phyloP scores from a whole-genome alignment of 257 asterid species.

The Parsonsia alboflavescens region DNA sequence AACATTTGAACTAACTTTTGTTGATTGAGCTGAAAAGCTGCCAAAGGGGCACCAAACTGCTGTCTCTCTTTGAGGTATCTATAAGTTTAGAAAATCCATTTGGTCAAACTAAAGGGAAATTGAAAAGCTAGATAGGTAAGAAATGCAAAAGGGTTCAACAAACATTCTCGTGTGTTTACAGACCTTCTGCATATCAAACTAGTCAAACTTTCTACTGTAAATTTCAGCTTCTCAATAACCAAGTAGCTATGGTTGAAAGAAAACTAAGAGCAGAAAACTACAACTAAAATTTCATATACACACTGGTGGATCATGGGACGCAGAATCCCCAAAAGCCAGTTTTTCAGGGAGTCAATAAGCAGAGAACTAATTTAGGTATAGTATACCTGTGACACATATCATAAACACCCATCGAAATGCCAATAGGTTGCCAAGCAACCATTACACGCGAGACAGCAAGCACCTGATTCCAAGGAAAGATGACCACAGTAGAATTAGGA shows the following conservation, averaged over 20 bases:
- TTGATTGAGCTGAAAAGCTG: conserved; percentile 93
- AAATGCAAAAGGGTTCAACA: neutral
- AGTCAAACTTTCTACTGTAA: neutral
- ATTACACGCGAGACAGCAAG: conserved; percentile 93
- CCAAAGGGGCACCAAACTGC: conserved; percentile 95
- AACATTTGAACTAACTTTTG: conserved; percentile 86
- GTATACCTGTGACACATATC: conserved; percentile 93
- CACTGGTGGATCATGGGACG: neutral
- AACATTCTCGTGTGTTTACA: neutral
- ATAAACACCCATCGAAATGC: conserved; percentile 95
- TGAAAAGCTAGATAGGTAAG: conserved; percentile 1
- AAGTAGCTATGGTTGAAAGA: neutral
- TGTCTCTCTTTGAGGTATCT: conserved; percentile 96
- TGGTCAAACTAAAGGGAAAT: neutral
- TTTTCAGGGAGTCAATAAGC: neutral
- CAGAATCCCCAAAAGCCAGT: neutral
- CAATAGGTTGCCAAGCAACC: conserved; percentile 96
- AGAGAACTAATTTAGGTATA: too few species aligned
- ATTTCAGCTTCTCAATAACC: neutral
- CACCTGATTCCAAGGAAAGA: conserved; percentile 48
- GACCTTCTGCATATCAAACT: neutral
- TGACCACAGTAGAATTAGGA: neutral
- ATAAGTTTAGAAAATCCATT: conserved; percentile 8
- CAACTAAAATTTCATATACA: neutral
- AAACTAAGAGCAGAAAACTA: neutral